Base-by-base conservation (phyloP, 208 protist genomes). In the Jaenimonas drosophilae region DNA sequence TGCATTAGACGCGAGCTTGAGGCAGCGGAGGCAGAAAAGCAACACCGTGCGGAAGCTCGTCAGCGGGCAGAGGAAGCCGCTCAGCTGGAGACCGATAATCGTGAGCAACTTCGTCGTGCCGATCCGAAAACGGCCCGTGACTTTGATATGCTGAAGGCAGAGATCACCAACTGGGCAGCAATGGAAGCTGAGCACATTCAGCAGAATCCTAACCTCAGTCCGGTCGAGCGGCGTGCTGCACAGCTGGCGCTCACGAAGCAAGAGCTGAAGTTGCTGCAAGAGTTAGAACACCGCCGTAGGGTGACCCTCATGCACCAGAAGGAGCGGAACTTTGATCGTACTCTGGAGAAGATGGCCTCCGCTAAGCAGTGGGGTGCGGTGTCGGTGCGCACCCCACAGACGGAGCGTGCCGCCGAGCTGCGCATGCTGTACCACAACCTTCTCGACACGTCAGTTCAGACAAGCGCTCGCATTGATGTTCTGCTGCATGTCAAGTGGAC, bases 401-500 rank as follows among this genome's bases (percentile, higher is more conserved):
- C 92, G 14, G 70, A 77, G 40, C 88, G 96, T 16, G 95, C 96
- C n/a, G 74, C 79, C 20, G 94, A 98, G 65, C 70, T 98, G 52
- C 58, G 61, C 7, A 72, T 96, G 27, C 56, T 98, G 19, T 97
- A 97, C 64, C 49, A 79, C 16, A 68, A 65, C 7, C 68, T 98
- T 9, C 60, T 53, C 19, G 42, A 81, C 26, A 4, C 54, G 2
- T 32, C 11, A 14, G 23, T 20, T 12, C 34, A 9, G 21, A 60
- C 31, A n/a, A 42, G 21, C 32, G 79, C 93, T 25, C 76, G 96
- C 5, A 71, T 98, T 16, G 96, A 98, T 52, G 72, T 97, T 17
- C 75, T 98, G 23, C 59, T 98, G n/a, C 93, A 97, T 43, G 77
- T 98, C 26, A 98, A 98, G 73, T 97, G 90, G 87, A 97, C 94